Base-by-base conservation (phyloP, 1,284 basidiomycete genomes). In the Lignosus rhinocerotis region DNA sequence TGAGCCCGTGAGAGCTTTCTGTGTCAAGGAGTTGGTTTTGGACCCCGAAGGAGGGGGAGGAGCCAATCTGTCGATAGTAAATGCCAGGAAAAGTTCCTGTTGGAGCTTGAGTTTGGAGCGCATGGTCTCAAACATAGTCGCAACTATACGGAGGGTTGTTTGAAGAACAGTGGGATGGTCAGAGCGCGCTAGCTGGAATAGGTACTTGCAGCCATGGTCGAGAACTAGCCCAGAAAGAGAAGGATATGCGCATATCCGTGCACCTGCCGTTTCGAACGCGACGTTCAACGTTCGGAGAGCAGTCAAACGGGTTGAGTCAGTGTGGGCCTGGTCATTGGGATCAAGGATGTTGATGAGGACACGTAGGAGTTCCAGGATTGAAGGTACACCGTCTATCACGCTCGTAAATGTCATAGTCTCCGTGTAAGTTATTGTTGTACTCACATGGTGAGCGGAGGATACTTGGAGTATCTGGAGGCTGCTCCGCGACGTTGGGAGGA, bases 301-400 rank as follows among this genome's bases (percentile, higher is more conserved):
- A 47, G 93, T 91, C 11, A 98, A 79, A 6, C 97, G 88, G 66
- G 97, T 98, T 3, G 96, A 94, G 72, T 98, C 96, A 5, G 97
- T 98, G 72, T 99, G 96, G 55, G 96, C 87, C 63, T 93, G 88
- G 69, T 97, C 95, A 66, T 87, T 91, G 16, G 97, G 97, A 72
- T 99, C 95, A 30, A 99, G 82, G 21, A 99, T 91, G 63, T 96
- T 96, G 67, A 98, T 88, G 49, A 99, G 83, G 31, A 99, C 97
- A 1, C 96, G 89, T 39, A 99, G 80, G 3, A 99, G 86, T 72
- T 99, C 97, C 25, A 95, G 79, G 51, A 98, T 89, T 2, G 97
- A 96, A 0, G 96, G 93, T 30, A 98, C 82, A 8, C 96, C 95
- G 74, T 94, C 97, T 79, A 76, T 21, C 6, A n/a, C 30, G 8